Percentiles rank a stretch among this genome's conserved stretches.
phyloP scores from a whole-genome alignment of 352 stramenopile genomes.

The Globisporangium rhizosaccharum region DNA sequence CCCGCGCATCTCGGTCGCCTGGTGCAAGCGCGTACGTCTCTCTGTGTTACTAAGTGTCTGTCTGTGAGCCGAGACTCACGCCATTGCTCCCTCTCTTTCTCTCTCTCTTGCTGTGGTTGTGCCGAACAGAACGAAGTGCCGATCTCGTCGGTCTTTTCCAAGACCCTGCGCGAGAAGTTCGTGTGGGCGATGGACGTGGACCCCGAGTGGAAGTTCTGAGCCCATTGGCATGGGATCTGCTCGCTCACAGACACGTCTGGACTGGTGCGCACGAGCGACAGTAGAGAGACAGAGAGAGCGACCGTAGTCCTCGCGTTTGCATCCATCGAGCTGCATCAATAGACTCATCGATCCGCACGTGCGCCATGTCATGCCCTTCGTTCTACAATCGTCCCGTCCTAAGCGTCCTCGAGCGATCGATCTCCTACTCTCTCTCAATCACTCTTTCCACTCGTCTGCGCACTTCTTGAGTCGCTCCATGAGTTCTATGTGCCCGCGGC shows the following conservation, averaged over 20 bases:
- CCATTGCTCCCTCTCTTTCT: neutral
- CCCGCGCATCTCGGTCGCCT: conserved; percentile 98
- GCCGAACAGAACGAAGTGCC: conserved; percentile 89
- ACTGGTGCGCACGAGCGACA: neutral
- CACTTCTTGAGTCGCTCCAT: conserved; percentile 68
- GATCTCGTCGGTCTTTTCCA: conserved; percentile 98
- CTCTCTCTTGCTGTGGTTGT: neutral
- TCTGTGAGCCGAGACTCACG: conserved; percentile 1
- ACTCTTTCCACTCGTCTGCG: conserved; percentile 47
- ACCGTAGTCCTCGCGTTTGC: too few species aligned
- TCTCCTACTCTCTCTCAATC: neutral
- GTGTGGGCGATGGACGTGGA: conserved; percentile 99
- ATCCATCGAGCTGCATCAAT: too few species aligned
- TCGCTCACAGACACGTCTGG: neutral
- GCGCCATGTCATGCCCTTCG: too few species aligned
- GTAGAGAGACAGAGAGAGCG: neutral
- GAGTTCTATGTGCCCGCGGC: conserved; percentile 53
- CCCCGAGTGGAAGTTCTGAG: conserved; percentile 94
- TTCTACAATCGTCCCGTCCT: too few species aligned
- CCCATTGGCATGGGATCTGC: neutral
- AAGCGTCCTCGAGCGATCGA: neutral
- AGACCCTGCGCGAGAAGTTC: conserved; percentile 98
- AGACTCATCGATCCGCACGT: too few species aligned
- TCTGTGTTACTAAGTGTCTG: neutral
- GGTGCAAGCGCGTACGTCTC: conserved; percentile 97